phyloP scores from a whole-genome alignment of 345 rosid genomes.

The Eutrema heterophyllum region DNA sequence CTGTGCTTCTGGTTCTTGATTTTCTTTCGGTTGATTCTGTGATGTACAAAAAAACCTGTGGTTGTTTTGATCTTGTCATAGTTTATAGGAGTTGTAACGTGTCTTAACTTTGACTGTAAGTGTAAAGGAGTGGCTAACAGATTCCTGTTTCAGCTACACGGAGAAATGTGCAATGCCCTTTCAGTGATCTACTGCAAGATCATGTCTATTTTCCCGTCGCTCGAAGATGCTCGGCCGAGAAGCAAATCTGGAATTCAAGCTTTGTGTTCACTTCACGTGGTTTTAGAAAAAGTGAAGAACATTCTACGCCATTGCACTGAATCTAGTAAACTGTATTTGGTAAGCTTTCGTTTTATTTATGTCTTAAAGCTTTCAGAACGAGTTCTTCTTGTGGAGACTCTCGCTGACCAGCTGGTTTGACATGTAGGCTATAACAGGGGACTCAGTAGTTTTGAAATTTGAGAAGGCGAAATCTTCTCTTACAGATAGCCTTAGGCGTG shows the following conservation, averaged over 20 bases:
- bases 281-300: conserved; percentile 74
- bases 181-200: conserved; percentile 70
- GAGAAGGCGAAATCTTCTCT: conserved; percentile 76
- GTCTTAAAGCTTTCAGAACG: not conserved
- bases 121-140: conserved; percentile 12
- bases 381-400: not conserved
- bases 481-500: conserved; percentile 74
- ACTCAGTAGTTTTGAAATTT: conserved; percentile 82
- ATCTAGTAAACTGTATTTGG: conserved; percentile 90
- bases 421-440: conserved; percentile 90
- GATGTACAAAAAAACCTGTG: not conserved
- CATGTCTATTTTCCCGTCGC: conserved; percentile 68
- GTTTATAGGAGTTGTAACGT: not conserved
- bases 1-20: not conserved
- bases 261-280: conserved; percentile 83
- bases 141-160: conserved; percentile 62
- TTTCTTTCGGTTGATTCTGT: not conserved
- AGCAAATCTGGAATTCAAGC: conserved; percentile 98
- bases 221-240: conserved; percentile 92
- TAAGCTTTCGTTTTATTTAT: conserved; percentile 21
- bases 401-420: not conserved
- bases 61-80: not conserved
- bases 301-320: conserved; percentile 78
- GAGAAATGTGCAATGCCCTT: conserved; percentile 80
- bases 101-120: not conserved